Evolutionary conservation across 2,329 filamentous ascomycete species (phyloP).

Genomic region (Neophaeococcomyces aloes): DNA sequence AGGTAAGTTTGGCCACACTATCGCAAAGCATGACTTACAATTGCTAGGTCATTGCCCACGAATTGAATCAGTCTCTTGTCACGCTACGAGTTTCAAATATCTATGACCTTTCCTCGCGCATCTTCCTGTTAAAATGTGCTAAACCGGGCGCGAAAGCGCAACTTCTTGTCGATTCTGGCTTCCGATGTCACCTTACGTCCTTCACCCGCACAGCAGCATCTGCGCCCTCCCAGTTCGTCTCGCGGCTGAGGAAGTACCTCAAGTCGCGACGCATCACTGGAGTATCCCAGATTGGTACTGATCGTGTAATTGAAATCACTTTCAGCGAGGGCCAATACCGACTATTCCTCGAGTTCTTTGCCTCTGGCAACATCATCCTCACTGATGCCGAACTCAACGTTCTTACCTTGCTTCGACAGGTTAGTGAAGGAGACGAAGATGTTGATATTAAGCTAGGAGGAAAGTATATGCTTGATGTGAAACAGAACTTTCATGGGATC

Average conservation of each 20-base stretch:
- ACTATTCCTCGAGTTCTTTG: conserved; percentile 90
- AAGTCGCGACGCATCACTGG: conserved; percentile 76
- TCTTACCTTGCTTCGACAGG: conserved; percentile 66
- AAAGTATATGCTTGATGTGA: conserved; percentile 66
- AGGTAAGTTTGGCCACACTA: conserved; percentile 29
- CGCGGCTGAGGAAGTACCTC: conserved; percentile 72
- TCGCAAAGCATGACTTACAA: neutral
- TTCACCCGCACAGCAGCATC: conserved; percentile 80
- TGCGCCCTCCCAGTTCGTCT: conserved; percentile 75
- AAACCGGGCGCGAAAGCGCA: conserved; percentile 84
- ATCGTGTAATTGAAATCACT: conserved; percentile 81
- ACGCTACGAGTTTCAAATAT: conserved; percentile 80
- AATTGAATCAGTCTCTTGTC: conserved; percentile 68
- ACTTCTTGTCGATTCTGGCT: conserved; percentile 85
- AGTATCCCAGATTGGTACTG: conserved; percentile 78
- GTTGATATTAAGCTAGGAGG: conserved; percentile 69
- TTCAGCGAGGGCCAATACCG: conserved; percentile 87
- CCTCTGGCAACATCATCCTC: conserved; percentile 85
- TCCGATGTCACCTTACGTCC: conserved; percentile 86
- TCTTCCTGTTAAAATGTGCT: conserved; percentile 89
- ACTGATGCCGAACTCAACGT: conserved; percentile 79
- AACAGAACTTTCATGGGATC: conserved; percentile 71
- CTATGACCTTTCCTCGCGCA: conserved; percentile 82
- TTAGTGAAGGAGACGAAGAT: conserved; percentile 70
- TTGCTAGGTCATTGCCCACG: conserved; percentile 76